phyloP scores from a whole-genome alignment of 2,329 filamentous ascomycete species.

The Sordariomycetes sp. region DNA sequence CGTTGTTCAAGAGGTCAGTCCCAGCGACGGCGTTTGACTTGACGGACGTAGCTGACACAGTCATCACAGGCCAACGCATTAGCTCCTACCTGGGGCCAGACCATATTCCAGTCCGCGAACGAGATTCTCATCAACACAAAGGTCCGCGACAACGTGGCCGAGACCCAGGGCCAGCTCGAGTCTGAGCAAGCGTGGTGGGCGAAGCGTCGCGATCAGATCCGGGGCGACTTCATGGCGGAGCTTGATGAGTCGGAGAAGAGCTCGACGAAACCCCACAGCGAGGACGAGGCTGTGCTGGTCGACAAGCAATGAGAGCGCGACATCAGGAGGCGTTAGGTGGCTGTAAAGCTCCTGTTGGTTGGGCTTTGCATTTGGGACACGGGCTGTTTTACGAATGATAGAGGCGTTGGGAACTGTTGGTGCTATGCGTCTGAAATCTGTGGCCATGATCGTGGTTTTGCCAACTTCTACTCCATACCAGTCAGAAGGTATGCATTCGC shows the following conservation, averaged over 20 bases:
- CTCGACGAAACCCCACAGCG: slow-evolving; percentile 17
- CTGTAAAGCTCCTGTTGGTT: neutral
- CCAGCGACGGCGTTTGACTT: too few species aligned
- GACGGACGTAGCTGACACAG: slow-evolving; percentile 1
- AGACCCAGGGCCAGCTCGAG: slow-evolving; percentile 61
- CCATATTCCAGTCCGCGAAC: slow-evolving; percentile 95
- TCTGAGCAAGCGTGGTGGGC: slow-evolving; percentile 91
- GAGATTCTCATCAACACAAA: slow-evolving; percentile 83
- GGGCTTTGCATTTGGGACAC: neutral
- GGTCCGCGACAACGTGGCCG: slow-evolving; percentile 65
- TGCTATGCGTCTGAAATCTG: neutral
- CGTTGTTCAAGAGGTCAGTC: slow-evolving; percentile 76
- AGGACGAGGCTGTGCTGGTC: slow-evolving; percentile 58
- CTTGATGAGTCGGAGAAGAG: slow-evolving; percentile 54
- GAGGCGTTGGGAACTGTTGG: neutral
- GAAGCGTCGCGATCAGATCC: slow-evolving; percentile 64
- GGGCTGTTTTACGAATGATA: neutral
- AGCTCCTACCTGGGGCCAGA: slow-evolving; percentile 79
- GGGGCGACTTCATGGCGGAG: slow-evolving; percentile 76
- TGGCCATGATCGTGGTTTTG: neutral
- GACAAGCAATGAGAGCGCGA: slow-evolving; percentile 42
- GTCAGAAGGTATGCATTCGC: too few species aligned
- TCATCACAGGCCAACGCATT: slow-evolving; percentile 74
- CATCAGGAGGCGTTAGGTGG: neutral
- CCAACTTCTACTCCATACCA: too few species aligned